Conservation (phyloP, 148 eudicot genomes). For the Diospyros kaki region DNA sequence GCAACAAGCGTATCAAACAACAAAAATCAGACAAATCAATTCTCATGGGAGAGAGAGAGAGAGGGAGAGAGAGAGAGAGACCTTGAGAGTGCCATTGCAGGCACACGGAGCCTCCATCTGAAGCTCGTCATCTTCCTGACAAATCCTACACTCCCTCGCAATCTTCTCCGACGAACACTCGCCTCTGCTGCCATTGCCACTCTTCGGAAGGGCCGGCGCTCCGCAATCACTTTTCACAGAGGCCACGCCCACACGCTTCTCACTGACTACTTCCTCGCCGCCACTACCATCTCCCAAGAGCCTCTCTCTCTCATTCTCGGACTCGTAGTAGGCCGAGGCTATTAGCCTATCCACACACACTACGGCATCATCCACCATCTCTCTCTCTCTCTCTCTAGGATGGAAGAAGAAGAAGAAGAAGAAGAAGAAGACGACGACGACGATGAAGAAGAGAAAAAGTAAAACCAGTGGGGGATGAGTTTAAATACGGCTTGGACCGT, state of each 20-base stretch:
- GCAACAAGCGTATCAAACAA: too few species aligned
- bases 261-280: conserved; percentile 2
- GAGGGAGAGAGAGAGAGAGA: conserved; percentile 2
- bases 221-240: neutral
- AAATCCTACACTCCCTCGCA: conserved; percentile 74
- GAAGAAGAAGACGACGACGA: too few species aligned
- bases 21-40: too few species aligned
- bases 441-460: neutral
- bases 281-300: neutral
- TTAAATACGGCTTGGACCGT: conserved; percentile 4
- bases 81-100: conserved; percentile 92
- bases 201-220: neutral
- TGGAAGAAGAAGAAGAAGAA: neutral
- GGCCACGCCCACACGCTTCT: neutral
- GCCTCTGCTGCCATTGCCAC: conserved; percentile 7
- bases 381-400: neutral
- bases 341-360: conserved; percentile 59
- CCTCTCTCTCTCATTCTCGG: conserved; percentile 18
- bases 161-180: conserved; percentile 28
- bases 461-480: neutral
- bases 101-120: conserved; percentile 77
- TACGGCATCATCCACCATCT: conserved; percentile 65
- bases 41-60: too few species aligned
- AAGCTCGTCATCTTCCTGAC: conserved; percentile 67
- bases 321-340: conserved; percentile 37